Percentiles rank a stretch among this genome's conserved stretches.
phyloP scores from a whole-genome alignment of 371 early-diverging fungal genomes.

The Mortierella sp. region DNA sequence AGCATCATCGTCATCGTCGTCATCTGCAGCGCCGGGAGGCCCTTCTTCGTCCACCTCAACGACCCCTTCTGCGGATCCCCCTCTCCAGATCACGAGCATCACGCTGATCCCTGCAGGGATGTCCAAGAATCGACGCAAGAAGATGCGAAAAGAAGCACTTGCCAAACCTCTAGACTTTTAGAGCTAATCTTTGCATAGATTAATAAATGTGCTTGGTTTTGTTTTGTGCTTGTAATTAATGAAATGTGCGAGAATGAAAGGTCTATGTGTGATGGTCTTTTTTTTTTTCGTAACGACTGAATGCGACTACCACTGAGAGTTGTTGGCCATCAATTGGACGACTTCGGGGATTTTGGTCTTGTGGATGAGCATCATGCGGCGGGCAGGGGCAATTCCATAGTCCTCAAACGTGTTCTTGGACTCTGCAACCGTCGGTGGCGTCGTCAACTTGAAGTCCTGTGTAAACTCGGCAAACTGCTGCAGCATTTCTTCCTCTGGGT shows the following conservation, averaged over 20 bases:
- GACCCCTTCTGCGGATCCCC: background rate
- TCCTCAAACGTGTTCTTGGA: conserved; percentile 88
- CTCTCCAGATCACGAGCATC: background rate
- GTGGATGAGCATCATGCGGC: conserved; percentile 82
- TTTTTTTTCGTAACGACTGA: background rate
- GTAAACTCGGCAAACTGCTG: conserved; percentile 69
- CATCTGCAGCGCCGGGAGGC: background rate
- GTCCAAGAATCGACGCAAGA: conserved; percentile 23
- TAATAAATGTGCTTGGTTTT: background rate
- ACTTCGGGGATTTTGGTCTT: conserved; percentile 71
- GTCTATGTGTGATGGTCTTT: background rate
- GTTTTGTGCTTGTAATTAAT: background rate
- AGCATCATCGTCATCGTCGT: background rate
- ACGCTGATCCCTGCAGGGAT: conserved; percentile 18
- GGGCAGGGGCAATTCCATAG: conserved; percentile 84
- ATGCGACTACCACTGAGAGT: conserved; percentile 36
- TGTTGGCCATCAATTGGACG: conserved; percentile 59
- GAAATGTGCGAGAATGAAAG: background rate
- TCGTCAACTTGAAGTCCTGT: conserved; percentile 81
- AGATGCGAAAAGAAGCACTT: conserved; percentile 20
- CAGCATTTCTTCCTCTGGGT: conserved; percentile 94
- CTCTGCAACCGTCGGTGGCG: conserved; percentile 72
- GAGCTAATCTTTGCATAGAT: background rate
- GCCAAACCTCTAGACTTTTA: background rate
- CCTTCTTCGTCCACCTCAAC: background rate